Evolutionary conservation across 208 protist species (phyloP).

Genomic region (Strigomonas culicis): DNA sequence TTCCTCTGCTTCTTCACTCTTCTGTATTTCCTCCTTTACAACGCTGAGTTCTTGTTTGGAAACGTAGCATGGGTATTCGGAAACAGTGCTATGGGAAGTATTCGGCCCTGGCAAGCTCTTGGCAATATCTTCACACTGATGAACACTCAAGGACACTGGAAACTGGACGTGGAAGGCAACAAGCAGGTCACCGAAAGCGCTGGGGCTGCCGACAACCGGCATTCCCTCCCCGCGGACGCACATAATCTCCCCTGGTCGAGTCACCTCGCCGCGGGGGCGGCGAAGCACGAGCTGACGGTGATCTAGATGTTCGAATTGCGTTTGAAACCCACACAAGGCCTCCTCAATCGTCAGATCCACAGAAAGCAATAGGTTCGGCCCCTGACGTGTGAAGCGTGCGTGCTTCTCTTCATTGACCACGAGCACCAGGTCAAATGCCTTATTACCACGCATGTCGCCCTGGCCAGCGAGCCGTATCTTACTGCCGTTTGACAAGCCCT

Average conservation of each 20-base stretch:
- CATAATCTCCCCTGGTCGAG: constrained; percentile 60
- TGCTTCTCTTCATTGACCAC: constrained; percentile 94
- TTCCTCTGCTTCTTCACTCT: constrained; percentile 52
- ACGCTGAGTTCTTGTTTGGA: constrained; percentile 13
- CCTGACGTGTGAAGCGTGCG: constrained; percentile 85
- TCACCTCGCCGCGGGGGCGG: constrained; percentile 59
- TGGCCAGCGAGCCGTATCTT: constrained; percentile 41
- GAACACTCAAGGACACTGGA: constrained; percentile 34
- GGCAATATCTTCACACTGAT: constrained; percentile 36
- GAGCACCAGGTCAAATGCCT: constrained; percentile 90
- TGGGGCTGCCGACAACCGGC: constrained; percentile 29
- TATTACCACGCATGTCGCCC: constrained; percentile 22
- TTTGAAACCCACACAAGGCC: constrained; percentile 93
- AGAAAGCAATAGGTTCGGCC: constrained; percentile 89
- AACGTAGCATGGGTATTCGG: not conserved
- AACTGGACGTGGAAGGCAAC: constrained; percentile 72
- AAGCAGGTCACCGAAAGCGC: constrained; percentile 57
- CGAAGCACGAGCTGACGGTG: constrained; percentile 81
- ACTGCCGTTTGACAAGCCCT: constrained; percentile 58
- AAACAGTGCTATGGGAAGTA: not conserved
- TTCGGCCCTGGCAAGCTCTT: constrained; percentile 18
- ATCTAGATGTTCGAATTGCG: constrained; percentile 89
- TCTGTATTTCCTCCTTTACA: constrained; percentile 36
- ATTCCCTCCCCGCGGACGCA: constrained; percentile 76
- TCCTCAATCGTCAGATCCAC: constrained; percentile 91